A percentile compares a stretch with the other conserved stretches of the same genome.
Evolutionary conservation across 257 asterid species (phyloP).

Genomic region (Solanum habrochaites): DNA sequence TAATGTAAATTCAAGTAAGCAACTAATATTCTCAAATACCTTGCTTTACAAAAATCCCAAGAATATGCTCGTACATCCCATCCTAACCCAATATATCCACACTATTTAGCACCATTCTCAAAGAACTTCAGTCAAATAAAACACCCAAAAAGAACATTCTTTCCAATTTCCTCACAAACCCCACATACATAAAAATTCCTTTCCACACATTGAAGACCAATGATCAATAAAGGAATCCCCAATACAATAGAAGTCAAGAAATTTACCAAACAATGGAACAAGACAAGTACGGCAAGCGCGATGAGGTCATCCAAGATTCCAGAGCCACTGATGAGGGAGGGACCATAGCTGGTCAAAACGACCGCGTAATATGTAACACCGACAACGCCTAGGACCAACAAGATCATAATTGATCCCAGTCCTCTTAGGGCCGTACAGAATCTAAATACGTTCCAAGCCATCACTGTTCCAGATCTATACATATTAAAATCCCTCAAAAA

Average conservation of each 20-base stretch:
- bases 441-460: slow-evolving; percentile 99
- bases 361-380: slow-evolving; percentile 93
- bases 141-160: neutral
- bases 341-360: slow-evolving; percentile 79
- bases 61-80: neutral
- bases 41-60: neutral
- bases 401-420: slow-evolving; percentile 93
- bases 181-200: neutral
- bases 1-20: neutral
- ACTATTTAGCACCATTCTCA: neutral
- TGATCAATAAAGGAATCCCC: neutral
- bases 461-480: slow-evolving; percentile 96
- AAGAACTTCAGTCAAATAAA: neutral
- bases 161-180: neutral
- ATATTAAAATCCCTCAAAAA: slow-evolving; percentile 19
- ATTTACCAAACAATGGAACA: slow-evolving; percentile 81
- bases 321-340: slow-evolving; percentile 60
- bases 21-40: neutral
- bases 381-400: slow-evolving; percentile 83
- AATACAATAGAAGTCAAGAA: neutral
- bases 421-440: slow-evolving; percentile 93
- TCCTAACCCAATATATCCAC: neutral
- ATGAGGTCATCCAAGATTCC: slow-evolving; percentile 40
- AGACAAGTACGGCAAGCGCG: slow-evolving; percentile 48
- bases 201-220: neutral